A percentile compares a stretch with the other conserved stretches of the same genome.
These are phyloP conservation scores for Plantago elongata DNA, from an alignment of 257 asterid genomes.

Conservation along the genomic window DNA sequence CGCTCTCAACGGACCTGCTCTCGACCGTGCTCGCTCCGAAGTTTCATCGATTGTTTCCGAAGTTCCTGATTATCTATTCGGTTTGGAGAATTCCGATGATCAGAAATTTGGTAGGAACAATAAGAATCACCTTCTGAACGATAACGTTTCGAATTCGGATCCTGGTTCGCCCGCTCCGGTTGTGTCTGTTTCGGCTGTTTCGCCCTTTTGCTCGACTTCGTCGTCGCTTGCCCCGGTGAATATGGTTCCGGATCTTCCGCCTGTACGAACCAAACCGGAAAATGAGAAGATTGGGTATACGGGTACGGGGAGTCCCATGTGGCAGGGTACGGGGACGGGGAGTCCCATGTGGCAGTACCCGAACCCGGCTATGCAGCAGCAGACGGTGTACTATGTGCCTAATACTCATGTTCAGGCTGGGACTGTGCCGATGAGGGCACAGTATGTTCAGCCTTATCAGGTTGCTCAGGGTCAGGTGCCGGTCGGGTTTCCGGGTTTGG, in stretches of 20 bases:
- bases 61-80: slow-evolving; percentile 83
- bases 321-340: slow-evolving; percentile 47
- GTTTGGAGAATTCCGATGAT: slow-evolving; percentile 80
- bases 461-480: slow-evolving; percentile 59
- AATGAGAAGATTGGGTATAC: slow-evolving; percentile 48
- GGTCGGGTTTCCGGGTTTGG: slow-evolving; percentile 44
- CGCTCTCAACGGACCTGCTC: slow-evolving; percentile 71
- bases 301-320: slow-evolving; percentile 42
- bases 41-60: slow-evolving; percentile 84
- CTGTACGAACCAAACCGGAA: slow-evolving; percentile 58
- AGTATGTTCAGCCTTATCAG: slow-evolving; percentile 41
- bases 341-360: slow-evolving; percentile 63
- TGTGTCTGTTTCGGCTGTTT: slow-evolving; percentile 47
- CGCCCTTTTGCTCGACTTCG: slow-evolving; percentile 71
- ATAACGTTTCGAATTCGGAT: slow-evolving; percentile 48
- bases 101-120: slow-evolving; percentile 26
- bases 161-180: slow-evolving; percentile 84
- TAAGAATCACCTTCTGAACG: slow-evolving; percentile 30
- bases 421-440: slow-evolving; percentile 40
- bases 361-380: slow-evolving; percentile 51
- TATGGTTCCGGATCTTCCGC: slow-evolving; percentile 72
- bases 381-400: slow-evolving; percentile 56
- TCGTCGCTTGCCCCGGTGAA: slow-evolving; percentile 56
- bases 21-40: slow-evolving; percentile 86
- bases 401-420: slow-evolving; percentile 43